phyloP scores from a whole-genome alignment of 352 stramenopile species.

The Pythium vanterpoolii region DNA sequence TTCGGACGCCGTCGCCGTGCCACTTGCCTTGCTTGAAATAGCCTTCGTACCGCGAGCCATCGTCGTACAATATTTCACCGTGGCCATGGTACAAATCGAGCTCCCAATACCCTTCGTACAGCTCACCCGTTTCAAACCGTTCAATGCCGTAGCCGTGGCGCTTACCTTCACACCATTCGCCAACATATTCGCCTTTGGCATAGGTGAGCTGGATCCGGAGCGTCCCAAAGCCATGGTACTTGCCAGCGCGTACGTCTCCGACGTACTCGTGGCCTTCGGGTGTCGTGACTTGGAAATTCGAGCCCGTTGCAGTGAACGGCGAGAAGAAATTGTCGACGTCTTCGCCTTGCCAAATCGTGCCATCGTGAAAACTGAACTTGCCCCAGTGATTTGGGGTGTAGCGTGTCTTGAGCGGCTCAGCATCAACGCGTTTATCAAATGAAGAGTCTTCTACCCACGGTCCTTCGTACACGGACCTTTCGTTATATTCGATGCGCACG shows the following conservation, averaged over 20 bases:
- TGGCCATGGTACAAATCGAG: conserved; percentile 63
- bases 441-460: conserved; percentile 69
- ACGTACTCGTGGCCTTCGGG: conserved; percentile 47
- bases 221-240: conserved; percentile 72
- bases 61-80: conserved; percentile 65
- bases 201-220: conserved; percentile 59
- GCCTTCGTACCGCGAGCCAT: conserved; percentile 64
- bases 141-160: conserved; percentile 81
- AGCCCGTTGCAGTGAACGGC: conserved; percentile 58
- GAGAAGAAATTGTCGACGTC: conserved; percentile 84
- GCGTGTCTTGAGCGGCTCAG: conserved; percentile 55
- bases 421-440: conserved; percentile 41
- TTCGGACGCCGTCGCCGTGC: conserved; percentile 66
- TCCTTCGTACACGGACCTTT: conserved; percentile 76
- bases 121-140: conserved; percentile 63
- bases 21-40: conserved; percentile 63
- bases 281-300: conserved; percentile 52
- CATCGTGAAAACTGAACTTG: conserved; percentile 70
- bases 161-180: conserved; percentile 79
- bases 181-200: conserved; percentile 70
- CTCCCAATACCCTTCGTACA: conserved; percentile 80
- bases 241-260: conserved; percentile 47
- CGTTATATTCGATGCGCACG: conserved; percentile 75
- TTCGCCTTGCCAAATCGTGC: conserved; percentile 71
- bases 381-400: conserved; percentile 50